phyloP scores from a whole-genome alignment of 2,329 filamentous ascomycete genomes.

The Exophiala aquamarina region DNA sequence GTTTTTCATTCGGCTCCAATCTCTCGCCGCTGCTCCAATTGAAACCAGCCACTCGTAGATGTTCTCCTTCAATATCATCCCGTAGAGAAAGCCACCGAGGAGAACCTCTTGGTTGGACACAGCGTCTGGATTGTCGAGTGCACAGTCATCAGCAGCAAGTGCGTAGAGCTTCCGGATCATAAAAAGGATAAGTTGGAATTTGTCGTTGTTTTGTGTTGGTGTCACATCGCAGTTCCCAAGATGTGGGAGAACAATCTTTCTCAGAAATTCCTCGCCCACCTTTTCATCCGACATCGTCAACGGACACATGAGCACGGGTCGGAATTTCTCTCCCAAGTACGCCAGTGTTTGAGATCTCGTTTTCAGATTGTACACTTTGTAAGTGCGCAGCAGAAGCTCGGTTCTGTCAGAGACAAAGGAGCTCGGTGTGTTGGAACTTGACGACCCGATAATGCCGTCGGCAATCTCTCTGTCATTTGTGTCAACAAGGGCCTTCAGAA shows the following conservation, averaged over 20 bases:
- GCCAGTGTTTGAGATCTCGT: slow-evolving; percentile 77
- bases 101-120: slow-evolving; percentile 95
- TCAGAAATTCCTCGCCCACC: slow-evolving; percentile 85
- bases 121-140: slow-evolving; percentile 93
- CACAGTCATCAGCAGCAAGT: slow-evolving; percentile 86
- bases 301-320: slow-evolving; percentile 79
- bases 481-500: slow-evolving; percentile 89
- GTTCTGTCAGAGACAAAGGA: slow-evolving; percentile 95
- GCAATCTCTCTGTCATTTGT: slow-evolving; percentile 97
- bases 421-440: slow-evolving; percentile 74
- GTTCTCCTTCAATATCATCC: slow-evolving; percentile 92
- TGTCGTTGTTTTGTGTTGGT: slow-evolving; percentile 80
- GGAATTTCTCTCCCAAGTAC: slow-evolving; percentile 88
- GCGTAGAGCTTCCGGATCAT: slow-evolving; percentile 97
- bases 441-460: slow-evolving; percentile 80
- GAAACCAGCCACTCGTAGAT: slow-evolving; percentile 86
- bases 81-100: slow-evolving; percentile 88
- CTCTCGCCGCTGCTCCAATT: slow-evolving; percentile 52
- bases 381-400: slow-evolving; percentile 86
- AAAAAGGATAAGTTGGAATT: slow-evolving; percentile 90
- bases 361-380: slow-evolving; percentile 86
- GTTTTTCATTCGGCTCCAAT: slow-evolving; percentile 55
- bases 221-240: slow-evolving; percentile 83
- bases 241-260: slow-evolving; percentile 87
- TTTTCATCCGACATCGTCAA: slow-evolving; percentile 85